Base-by-base conservation (phyloP, 352 stramenopile species). In the Globisporangium spinosum region DNA sequence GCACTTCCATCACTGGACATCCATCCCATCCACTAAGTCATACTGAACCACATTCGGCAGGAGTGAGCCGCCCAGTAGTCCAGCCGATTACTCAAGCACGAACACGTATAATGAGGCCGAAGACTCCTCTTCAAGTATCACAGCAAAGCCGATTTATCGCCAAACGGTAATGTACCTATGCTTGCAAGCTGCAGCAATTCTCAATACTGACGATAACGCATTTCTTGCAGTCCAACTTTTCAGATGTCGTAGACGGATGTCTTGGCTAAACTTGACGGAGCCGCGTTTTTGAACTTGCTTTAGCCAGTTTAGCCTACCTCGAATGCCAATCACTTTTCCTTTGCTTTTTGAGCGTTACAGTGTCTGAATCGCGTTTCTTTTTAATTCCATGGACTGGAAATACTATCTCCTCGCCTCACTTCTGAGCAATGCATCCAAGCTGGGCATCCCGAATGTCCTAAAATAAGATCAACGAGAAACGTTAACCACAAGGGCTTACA, bases 101-200 rank as follows among this genome's bases (percentile, higher is more conserved):
- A 68, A 79, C 77, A 61, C 80, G 81, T 2, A 86, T 91, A 9
- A 54, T 90, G 62, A 79, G 83, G 55, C 85, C 83, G 17, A 93
- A 91, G 65, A 93, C 83, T 2, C 85, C 85, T n/a, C 34, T 90
- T 3, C 83, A 91, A 66, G 62, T 77, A 8, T 80, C 83, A 34
- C 85, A 93, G 56, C 73, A 83, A 55, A 75, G 74, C 47, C 74
- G 80, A 53, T 89, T 90, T 55, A 61, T 91, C 22, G 76, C 83
- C 8, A 90, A 87, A 60, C 74, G 85, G 85, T 93, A 75, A 58
- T 10, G 13, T 8, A 17, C 6, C 3, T 34, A 43, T n/a, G 7
- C 15, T 61, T 47, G 3, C 20, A 35, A 61, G 2, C 32, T 62
- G 17, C 43, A 51, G 9, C 17, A 23, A 49, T 20, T 23, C 15